These are phyloP conservation scores for Fusarium avenaceum DNA, from an alignment of 2,329 filamentous ascomycete species.

Conservation along the genomic window DNA sequence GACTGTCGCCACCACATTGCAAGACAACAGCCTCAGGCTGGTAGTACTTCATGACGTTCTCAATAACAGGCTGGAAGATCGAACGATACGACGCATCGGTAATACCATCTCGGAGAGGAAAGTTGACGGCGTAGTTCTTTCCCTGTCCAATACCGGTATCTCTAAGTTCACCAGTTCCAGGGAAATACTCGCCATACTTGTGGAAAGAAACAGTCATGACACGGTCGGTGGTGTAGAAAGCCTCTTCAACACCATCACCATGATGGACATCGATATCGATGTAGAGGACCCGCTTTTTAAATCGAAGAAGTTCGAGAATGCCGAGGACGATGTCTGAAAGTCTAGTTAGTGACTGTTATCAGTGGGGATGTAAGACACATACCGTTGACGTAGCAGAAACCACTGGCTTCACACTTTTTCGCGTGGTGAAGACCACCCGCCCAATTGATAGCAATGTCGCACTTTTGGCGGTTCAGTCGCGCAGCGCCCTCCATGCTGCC, in stretches of 20 bases:
- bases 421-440: conserved; percentile 97
- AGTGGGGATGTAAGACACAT: conserved; percentile 54
- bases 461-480: conserved; percentile 89
- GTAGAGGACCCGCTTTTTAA: conserved; percentile 96
- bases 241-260: conserved; percentile 92
- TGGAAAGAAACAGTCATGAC: conserved; percentile 96
- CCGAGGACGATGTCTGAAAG: conserved; percentile 89
- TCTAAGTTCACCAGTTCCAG: conserved; percentile 87
- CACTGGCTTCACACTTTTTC: conserved; percentile 95
- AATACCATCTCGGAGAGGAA: conserved; percentile 91
- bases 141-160: conserved; percentile 90
- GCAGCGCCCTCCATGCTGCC: conserved; percentile 94
- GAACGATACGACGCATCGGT: conserved; percentile 90
- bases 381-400: conserved; percentile 99
- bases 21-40: conserved; percentile 92
- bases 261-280: conserved; percentile 97
- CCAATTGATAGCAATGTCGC: conserved; percentile 98
- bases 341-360: conserved; percentile 20
- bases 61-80: conserved; percentile 92
- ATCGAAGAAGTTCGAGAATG: conserved; percentile 90
- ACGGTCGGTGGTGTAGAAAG: conserved; percentile 91
- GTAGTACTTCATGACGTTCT: conserved; percentile 88
- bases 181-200: conserved; percentile 97
- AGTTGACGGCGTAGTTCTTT: conserved; percentile 91
- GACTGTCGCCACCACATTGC: conserved; percentile 94